Evolutionary conservation across 306 rosid species (phyloP).

Genomic region (Gynostemma pentaphyllum): DNA sequence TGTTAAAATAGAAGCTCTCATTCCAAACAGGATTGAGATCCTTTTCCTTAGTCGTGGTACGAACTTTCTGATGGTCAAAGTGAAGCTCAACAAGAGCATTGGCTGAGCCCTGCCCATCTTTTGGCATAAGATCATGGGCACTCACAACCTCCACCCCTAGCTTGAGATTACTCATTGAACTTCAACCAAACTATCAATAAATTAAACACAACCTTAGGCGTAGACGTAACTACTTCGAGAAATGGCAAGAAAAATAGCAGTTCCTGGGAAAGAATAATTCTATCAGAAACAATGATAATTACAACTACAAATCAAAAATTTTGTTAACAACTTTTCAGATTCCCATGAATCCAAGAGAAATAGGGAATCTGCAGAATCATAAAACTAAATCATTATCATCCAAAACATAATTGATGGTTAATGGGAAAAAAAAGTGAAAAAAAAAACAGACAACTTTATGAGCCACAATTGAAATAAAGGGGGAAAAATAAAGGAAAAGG

Average conservation of each 20-base stretch:
- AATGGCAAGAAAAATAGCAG: background rate
- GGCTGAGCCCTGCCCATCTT: slow-evolving; percentile 68
- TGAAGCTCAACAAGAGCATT: slow-evolving; percentile 69
- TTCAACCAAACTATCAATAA: slow-evolving; percentile 1
- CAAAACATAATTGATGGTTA: background rate
- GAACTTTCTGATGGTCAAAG: slow-evolving; percentile 64
- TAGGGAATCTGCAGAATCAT: background rate
- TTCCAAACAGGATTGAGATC: slow-evolving; percentile 84
- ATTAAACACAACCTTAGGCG: background rate
- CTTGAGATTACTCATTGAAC: slow-evolving; percentile 54
- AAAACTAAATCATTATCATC: background rate
- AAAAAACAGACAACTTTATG: background rate
- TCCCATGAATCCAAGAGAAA: background rate
- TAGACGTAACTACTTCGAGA: slow-evolving; percentile 12
- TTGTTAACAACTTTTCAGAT: background rate
- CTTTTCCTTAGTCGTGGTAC: slow-evolving; percentile 53
- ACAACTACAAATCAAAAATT: background rate
- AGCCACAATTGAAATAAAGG: background rate
- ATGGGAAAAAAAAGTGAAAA: background rate
- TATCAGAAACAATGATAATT: no score
- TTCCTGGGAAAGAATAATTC: background rate
- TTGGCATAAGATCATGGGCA: slow-evolving; percentile 72
- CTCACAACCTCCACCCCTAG: slow-evolving; percentile 68
- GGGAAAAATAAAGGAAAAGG: background rate
- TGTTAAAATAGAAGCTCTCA: slow-evolving; percentile 70